phyloP scores from a whole-genome alignment of 75 land plant species.

The Cryptomeria japonica region DNA sequence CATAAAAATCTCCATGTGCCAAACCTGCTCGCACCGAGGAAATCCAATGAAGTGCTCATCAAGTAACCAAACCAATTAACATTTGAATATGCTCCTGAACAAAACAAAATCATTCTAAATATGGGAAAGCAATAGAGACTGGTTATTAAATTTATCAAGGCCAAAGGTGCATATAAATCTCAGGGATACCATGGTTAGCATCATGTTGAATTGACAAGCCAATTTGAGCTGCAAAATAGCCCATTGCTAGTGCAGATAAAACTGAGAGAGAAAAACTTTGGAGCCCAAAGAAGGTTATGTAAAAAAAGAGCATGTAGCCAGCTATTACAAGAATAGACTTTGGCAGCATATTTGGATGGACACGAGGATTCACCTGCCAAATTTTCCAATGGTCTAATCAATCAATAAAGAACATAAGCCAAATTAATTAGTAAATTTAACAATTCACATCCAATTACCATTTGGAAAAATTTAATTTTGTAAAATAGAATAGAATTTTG shows the following conservation, averaged over 20 bases:
- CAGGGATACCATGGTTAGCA: slow-evolving; percentile 43
- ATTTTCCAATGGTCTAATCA: neutral
- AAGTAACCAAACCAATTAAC: slow-evolving; percentile 29
- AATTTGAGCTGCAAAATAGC: slow-evolving; percentile 44
- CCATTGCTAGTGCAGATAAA: slow-evolving; percentile 32
- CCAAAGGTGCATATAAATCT: neutral
- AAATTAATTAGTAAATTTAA: neutral
- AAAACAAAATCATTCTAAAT: neutral
- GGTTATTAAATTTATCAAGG: neutral
- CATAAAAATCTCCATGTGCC: neutral
- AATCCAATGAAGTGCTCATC: slow-evolving; percentile 47
- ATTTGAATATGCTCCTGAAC: slow-evolving; percentile 34
- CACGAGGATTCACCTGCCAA: slow-evolving; percentile 42
- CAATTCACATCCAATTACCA: neutral
- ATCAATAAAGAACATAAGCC: neutral
- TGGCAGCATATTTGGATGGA: slow-evolving; percentile 47
- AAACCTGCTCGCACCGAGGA: slow-evolving; percentile 56
- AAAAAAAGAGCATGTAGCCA: slow-evolving; percentile 38
- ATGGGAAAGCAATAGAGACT: neutral
- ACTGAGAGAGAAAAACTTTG: slow-evolving; percentile 28
- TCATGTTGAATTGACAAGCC: slow-evolving; percentile 54
- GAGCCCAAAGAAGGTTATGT: slow-evolving; percentile 31
- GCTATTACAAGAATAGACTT: slow-evolving; percentile 33
- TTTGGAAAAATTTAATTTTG: neutral
- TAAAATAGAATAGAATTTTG: neutral